A percentile compares a stretch with the other conserved stretches of the same genome.
Evolutionary conservation across 192 early-diverging fungal genomes (phyloP).

Genomic region (Kappamyces sp.): DNA sequence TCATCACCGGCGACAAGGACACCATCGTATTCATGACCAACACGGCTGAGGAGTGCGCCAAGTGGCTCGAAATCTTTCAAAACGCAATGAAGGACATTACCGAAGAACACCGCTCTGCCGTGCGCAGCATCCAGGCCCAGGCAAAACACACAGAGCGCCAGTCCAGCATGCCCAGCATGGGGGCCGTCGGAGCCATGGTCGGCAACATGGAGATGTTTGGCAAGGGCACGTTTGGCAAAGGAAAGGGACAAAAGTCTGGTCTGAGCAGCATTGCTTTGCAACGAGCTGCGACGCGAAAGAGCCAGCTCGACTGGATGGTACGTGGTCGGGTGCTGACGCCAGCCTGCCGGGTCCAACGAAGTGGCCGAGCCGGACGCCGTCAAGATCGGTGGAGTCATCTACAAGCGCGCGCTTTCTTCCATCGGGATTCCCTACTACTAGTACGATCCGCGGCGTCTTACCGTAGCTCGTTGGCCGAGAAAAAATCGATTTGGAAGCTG

Average conservation of each 20-base stretch:
- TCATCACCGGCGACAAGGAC: slow-evolving; percentile 18
- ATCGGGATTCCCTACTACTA: slow-evolving; percentile 39
- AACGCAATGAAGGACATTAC: slow-evolving; percentile 15
- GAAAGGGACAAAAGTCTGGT: slow-evolving; percentile 3
- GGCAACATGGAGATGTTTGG: neutral
- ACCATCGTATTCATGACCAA: slow-evolving; percentile 7
- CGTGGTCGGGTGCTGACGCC: neutral
- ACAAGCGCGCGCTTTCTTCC: slow-evolving; percentile 40
- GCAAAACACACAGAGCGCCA: neutral
- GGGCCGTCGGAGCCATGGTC: neutral
- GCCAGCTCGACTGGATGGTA: too few relatives aligned
- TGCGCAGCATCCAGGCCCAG: slow-evolving; percentile 4
- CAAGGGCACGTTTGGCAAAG: neutral
- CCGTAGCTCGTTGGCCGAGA: slow-evolving; percentile 31
- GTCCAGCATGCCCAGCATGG: neutral
- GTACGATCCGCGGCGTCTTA: slow-evolving; percentile 26
- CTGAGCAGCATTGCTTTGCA: neutral
- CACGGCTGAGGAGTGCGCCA: slow-evolving; percentile 3
- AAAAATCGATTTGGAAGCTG: slow-evolving; percentile 42
- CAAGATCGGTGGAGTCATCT: slow-evolving; percentile 38
- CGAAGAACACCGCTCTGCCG: slow-evolving; percentile 15
- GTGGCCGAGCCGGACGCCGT: slow-evolving; percentile 39
- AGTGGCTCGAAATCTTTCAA: slow-evolving; percentile 11
- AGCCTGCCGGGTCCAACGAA: neutral
- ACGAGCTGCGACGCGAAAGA: too few relatives aligned